Evolutionary conservation across 805 yeast species (phyloP), one percentile per base, ranked within the genome.

Genomic region (Wickerhamomyces bisporus): DNA sequence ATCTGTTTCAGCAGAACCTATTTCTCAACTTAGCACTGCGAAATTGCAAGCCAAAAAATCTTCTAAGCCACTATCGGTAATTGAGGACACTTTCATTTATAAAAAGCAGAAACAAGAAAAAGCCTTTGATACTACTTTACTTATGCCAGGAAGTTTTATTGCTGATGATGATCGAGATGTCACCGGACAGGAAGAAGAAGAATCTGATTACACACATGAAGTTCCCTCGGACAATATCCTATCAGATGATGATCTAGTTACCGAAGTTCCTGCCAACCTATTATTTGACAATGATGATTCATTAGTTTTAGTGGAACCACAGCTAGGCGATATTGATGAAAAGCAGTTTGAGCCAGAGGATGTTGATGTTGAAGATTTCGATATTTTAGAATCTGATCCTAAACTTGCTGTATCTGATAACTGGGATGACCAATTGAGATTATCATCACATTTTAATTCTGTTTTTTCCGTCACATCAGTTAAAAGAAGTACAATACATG

Each of bases 311-410:
- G 46, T 47, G n/a, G 53, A 48, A 19, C 32, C 23, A 13, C 10
- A 13, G 7, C 10, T 8, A 3, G 56, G 48, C 8, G 45, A 43
- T n/a, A 67, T 81, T 6, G 66, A 71, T 34, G 85, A 80, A 46
- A 81, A 77, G 49, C 82, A 77, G 3, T 84, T 75, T 53, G 93
- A 84, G 56, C 91, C 91, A 0, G 47, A 48, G n/a, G 76, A 77
- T 41, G 60, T 72, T 13, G 64, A 62, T 18, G 73, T 65, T 23
- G 53, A 63, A 2, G 79, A 74, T 49, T 61, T 70, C 56, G 71
- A 52, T 26, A 67, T 62, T 44, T 58, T 65, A 30, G 72, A 68
- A 43, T 64, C 56, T 5, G 62, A 64, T 20, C 71, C 79, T 1
- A 55, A 65, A 21, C 61, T 77, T 30, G 73, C 77, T 1, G 65